Base-by-base conservation (phyloP, 345 rosid species). In the Bretschneidera sinensis region DNA sequence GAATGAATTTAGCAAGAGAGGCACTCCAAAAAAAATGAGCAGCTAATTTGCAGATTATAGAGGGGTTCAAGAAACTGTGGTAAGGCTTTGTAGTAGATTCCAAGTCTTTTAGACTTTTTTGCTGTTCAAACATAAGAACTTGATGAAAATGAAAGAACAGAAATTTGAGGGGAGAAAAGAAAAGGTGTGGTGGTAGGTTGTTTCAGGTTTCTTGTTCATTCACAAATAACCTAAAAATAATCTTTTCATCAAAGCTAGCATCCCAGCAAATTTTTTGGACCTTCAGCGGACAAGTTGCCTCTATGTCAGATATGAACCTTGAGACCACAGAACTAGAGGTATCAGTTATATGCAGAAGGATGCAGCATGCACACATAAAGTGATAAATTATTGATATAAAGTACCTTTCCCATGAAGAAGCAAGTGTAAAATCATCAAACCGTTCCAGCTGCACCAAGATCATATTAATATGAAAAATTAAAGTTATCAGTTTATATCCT, bases 321-420 rank as follows among this genome's bases (percentile, higher is more conserved):
- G 24, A 59, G 56, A 48, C 19, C n/a, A 45, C 21, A 43, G 55
- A 64, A 54, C 21, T 39, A 54, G 9, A 14, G 20, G 48, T 10
- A 24, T 55, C 52, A 56, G 39, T 14, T 31, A 24, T 18, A 63
- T 39, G 57, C 57, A 33, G 7, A 23, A 17, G 2, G 18, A 5
- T 7, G 24, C 45, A 33, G 19, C n/a, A 17, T 45, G 11, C 8
- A 50, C 21, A 50, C 22, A 35, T n/a, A 18, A 19, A 58, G 33
- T 49, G 22, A 31, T 6, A 15, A 25, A 61, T 22, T 24, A 21
- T 9, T 50, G 2, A 57, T 4, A 48, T 19, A 1, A 34, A 55
- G 17, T 79, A 89, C 94, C 96, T 89, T 72, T 94, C 97, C 99
- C 99, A 94, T 2, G 99, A 83, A 51, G 97, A 94, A 17, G 96